These are phyloP conservation scores for Spinellus fusiger DNA, from an alignment of 192 early-diverging fungal genomes.

Conservation along the genomic window DNA sequence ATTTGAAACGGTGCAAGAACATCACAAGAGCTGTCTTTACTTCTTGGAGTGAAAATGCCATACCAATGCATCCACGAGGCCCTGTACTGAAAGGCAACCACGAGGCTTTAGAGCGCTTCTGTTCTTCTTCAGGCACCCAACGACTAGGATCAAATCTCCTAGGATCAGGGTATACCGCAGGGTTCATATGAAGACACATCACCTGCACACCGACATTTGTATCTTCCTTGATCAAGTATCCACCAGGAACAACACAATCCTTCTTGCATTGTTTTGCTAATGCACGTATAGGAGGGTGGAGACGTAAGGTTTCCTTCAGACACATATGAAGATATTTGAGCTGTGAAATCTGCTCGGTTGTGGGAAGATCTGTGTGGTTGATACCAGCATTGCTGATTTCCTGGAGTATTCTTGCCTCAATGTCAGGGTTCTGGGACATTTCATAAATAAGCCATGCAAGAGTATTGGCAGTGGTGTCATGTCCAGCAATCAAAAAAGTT, in stretches of 20 bases:
- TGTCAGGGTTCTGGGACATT: conserved; percentile 20
- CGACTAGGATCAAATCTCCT: conserved; percentile 27
- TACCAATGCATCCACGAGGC: conserved; percentile 32
- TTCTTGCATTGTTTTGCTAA: conserved; percentile 20
- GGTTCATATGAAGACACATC: conserved; percentile 13
- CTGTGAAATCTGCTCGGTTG: conserved; percentile 12
- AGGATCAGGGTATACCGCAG: conserved; percentile 19
- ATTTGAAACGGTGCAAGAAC: conserved; percentile 40
- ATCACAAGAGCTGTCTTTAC: conserved; percentile 47
- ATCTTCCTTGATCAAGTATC: conserved; percentile 15
- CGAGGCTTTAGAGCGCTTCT: conserved; percentile 14
- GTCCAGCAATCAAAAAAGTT: conserved; percentile 55
- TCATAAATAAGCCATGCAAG: conserved; percentile 27
- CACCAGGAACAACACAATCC: conserved; percentile 23
- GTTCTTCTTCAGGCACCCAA: conserved; percentile 25
- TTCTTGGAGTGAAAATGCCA: conserved; percentile 50
- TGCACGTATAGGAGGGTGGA: conserved; percentile 17
- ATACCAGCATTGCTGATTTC: conserved; percentile 21
- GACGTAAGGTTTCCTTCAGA: conserved; percentile 22
- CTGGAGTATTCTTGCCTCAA: conserved; percentile 16
- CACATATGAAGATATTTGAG: conserved; percentile 14
- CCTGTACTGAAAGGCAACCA: conserved; percentile 35
- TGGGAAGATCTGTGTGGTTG: conserved; percentile 6
- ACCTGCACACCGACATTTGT: background rate
- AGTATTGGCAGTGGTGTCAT: conserved; percentile 30